Conservation (phyloP, 257 asterid genomes). For the Buddleja alternifolia region DNA sequence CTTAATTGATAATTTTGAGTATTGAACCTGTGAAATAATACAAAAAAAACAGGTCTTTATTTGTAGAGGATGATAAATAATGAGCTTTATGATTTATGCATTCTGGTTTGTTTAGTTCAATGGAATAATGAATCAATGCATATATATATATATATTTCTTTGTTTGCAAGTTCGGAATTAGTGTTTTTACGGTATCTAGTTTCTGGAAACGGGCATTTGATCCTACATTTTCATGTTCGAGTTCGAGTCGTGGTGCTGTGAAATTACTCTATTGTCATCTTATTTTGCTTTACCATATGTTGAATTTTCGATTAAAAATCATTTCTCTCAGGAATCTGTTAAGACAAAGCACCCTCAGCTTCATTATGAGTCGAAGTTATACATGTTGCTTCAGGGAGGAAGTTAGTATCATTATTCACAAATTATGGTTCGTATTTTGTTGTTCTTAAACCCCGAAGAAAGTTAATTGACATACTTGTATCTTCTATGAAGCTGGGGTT, state of each 20-base stretch:
- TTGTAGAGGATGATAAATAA: slow-evolving; percentile 8
- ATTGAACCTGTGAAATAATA: background rate
- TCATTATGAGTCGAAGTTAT: slow-evolving; percentile 86
- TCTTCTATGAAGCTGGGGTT: slow-evolving; percentile 66
- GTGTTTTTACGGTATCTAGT: background rate
- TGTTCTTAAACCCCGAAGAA: background rate
- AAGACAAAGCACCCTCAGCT: slow-evolving; percentile 95
- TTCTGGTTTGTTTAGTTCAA: background rate
- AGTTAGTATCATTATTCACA: slow-evolving; percentile 48
- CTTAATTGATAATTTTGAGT: too few species aligned
- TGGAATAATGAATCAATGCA: background rate
- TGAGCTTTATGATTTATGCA: background rate
- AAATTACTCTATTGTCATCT: background rate
- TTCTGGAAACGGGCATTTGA: background rate
- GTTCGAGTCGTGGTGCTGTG: slow-evolving; percentile 9
- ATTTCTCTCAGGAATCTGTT: slow-evolving; percentile 63
- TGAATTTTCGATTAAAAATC: background rate
- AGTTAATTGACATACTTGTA: slow-evolving; percentile 25
- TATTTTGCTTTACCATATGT: background rate
- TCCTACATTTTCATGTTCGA: background rate
- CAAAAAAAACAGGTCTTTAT: background rate
- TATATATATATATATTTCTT: slow-evolving; percentile 10
- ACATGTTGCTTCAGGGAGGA: slow-evolving; percentile 94
- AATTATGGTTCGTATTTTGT: slow-evolving; percentile 18
- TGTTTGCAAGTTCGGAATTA: slow-evolving; percentile 2